Evolutionary conservation across 2,329 filamentous ascomycete genomes (phyloP).

Genomic region (Neofusicoccum cordaticola): DNA sequence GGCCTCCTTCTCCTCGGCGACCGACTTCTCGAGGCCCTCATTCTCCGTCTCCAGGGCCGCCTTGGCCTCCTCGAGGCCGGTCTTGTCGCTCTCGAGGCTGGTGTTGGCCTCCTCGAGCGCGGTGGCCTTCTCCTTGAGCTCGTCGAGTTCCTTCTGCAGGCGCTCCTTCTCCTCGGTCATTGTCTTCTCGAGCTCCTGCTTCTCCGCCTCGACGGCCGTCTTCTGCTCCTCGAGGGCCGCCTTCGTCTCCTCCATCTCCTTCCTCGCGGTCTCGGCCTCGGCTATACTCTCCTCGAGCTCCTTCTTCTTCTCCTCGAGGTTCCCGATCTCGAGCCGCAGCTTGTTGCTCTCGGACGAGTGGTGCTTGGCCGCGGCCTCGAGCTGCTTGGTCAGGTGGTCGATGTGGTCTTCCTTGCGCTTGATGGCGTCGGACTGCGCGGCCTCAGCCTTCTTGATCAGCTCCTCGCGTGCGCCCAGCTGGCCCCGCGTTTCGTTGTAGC

Average conservation of each 20-base stretch:
- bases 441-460: conserved; percentile 48
- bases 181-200: conserved; percentile 44
- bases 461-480: conserved; percentile 50
- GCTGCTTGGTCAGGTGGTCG: conserved; percentile 49
- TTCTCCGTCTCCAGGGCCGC: conserved; percentile 32
- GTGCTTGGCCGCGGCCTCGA: conserved; percentile 49
- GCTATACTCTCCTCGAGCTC: conserved; percentile 49
- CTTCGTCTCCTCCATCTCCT: conserved; percentile 33
- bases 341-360: conserved; percentile 51
- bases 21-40: conserved; percentile 39
- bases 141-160: conserved; percentile 40
- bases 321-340: conserved; percentile 50
- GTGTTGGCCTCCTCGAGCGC: conserved; percentile 49
- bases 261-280: conserved; percentile 44
- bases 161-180: conserved; percentile 33
- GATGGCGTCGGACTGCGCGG: conserved; percentile 51
- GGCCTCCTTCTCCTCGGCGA: conserved; percentile 33
- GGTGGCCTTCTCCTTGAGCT: conserved; percentile 39
- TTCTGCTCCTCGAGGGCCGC: conserved; percentile 32
- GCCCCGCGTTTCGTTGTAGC: conserved; percentile 51
- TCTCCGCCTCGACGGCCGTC: conserved; percentile 41
- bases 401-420: conserved; percentile 55
- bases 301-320: conserved; percentile 52
- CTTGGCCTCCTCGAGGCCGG: conserved; percentile 31
- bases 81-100: conserved; percentile 43